Evolutionary conservation across 75 land plant species (phyloP).

Genomic region (Larix kaempferi): DNA sequence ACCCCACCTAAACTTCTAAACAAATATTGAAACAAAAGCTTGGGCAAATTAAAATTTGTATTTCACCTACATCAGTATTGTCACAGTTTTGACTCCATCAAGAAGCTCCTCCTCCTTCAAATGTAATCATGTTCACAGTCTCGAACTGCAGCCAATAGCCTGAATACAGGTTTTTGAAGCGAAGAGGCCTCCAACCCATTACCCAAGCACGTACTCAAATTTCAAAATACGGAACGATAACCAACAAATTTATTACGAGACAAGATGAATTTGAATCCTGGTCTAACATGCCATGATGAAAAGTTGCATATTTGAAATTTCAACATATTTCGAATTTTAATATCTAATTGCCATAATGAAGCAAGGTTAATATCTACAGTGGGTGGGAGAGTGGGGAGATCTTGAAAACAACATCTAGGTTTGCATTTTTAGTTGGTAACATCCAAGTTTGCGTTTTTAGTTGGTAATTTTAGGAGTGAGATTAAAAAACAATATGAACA

Average conservation of each 20-base stretch:
- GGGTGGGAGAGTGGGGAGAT: no score
- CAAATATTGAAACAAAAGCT: not conserved
- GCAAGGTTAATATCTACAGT: no score
- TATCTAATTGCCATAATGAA: no score
- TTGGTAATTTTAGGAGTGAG: no score
- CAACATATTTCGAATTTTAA: no score
- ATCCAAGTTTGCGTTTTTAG: no score
- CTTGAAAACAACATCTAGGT: no score
- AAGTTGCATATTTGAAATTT: no score
- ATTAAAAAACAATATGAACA: no score
- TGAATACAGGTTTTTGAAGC: not conserved
- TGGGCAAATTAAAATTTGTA: not conserved
- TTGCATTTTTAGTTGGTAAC: no score
- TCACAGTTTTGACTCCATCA: constrained; percentile 12
- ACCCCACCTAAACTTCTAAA: not conserved
- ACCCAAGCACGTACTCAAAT: not conserved
- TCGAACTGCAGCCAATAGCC: constrained; percentile 1
- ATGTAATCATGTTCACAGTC: not conserved
- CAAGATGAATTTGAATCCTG: not conserved
- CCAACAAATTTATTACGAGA: not conserved
- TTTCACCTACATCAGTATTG: not conserved
- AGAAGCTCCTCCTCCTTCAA: constrained; percentile 11
- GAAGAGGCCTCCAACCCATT: not conserved
- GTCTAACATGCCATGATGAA: not conserved
- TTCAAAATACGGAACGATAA: not conserved